Percentiles rank a stretch among this genome's conserved stretches.
Conservation (phyloP, 2,329 filamentous ascomycete genomes). For the Neocucurbitaria cava region DNA sequence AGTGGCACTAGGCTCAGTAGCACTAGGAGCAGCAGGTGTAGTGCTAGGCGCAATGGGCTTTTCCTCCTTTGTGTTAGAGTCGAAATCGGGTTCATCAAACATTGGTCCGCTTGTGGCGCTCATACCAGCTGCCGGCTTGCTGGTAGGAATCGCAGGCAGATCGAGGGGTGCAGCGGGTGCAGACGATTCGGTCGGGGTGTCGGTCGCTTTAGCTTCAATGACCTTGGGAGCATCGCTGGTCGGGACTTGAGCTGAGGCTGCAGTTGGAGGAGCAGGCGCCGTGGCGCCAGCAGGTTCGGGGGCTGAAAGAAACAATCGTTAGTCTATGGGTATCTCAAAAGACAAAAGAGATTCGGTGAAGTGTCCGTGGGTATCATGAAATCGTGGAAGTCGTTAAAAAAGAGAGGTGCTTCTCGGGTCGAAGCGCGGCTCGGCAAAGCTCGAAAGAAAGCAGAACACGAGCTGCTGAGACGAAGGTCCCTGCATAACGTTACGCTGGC, state of each 20-base stretch:
- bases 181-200: slow-evolving; percentile 17
- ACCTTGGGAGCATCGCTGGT: slow-evolving; percentile 22
- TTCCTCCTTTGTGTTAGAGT: slow-evolving; percentile 27
- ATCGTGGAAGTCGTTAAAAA: background rate
- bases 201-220: slow-evolving; percentile 24
- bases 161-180: slow-evolving; percentile 24
- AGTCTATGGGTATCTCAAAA: slow-evolving; percentile 30
- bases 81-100: slow-evolving; percentile 41
- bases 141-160: slow-evolving; percentile 32
- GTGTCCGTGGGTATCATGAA: background rate
- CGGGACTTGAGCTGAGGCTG: slow-evolving; percentile 31
- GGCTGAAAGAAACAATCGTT: slow-evolving; percentile 30
- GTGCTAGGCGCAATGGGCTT: slow-evolving; percentile 19
- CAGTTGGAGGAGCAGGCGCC: slow-evolving; percentile 39
- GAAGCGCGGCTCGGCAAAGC: background rate
- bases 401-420: slow-evolving; percentile 1
- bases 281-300: slow-evolving; percentile 42
- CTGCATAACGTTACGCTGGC: background rate
- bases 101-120: slow-evolving; percentile 49
- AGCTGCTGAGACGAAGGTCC: background rate
- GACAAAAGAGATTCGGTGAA: slow-evolving; percentile 3
- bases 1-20: slow-evolving; percentile 17
- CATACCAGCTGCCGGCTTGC: slow-evolving; percentile 45
- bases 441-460: background rate
- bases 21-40: slow-evolving; percentile 19